A percentile compares a stretch with the other conserved stretches of the same genome.
phyloP scores from a whole-genome alignment of 2,329 filamentous ascomycete genomes.

The Verticillium longisporum region DNA sequence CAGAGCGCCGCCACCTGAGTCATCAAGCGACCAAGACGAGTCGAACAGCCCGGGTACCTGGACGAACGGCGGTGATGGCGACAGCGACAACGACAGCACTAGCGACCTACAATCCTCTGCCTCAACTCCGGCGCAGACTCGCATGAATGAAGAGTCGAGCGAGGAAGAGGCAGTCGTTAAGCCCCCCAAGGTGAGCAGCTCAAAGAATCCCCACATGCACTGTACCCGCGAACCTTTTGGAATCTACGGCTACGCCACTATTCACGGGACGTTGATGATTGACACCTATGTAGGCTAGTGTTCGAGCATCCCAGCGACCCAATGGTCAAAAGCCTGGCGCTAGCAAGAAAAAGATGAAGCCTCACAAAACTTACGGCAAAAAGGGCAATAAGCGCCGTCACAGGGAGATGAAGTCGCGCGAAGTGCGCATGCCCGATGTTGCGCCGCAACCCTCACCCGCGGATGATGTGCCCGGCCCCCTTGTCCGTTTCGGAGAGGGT shows the following conservation, averaged over 20 bases:
- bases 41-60: constrained; percentile 38
- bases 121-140: constrained; percentile 28
- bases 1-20: constrained; percentile 36
- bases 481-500: constrained; percentile 76
- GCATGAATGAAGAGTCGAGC: constrained; percentile 53
- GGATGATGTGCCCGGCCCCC: constrained; percentile 36
- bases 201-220: too few species aligned
- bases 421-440: constrained; percentile 23
- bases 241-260: too few species aligned
- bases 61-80: constrained; percentile 39
- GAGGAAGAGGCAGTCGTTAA: constrained; percentile 41
- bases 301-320: neutral
- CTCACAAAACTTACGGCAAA: constrained; percentile 38
- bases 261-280: neutral
- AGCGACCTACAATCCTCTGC: constrained; percentile 19
- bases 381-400: constrained; percentile 41
- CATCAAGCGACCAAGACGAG: constrained; percentile 33
- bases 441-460: constrained; percentile 10
- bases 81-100: constrained; percentile 45
- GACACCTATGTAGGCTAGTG: neutral
- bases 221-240: too few species aligned
- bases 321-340: constrained; percentile 9
- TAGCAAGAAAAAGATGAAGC: constrained; percentile 41
- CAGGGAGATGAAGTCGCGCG: constrained; percentile 30
- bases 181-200: constrained; percentile 24